A percentile compares a stretch with the other conserved stretches of the same genome.
Conservation (phyloP, 2,329 filamentous ascomycete species). For the Graphilbum fragrans region DNA sequence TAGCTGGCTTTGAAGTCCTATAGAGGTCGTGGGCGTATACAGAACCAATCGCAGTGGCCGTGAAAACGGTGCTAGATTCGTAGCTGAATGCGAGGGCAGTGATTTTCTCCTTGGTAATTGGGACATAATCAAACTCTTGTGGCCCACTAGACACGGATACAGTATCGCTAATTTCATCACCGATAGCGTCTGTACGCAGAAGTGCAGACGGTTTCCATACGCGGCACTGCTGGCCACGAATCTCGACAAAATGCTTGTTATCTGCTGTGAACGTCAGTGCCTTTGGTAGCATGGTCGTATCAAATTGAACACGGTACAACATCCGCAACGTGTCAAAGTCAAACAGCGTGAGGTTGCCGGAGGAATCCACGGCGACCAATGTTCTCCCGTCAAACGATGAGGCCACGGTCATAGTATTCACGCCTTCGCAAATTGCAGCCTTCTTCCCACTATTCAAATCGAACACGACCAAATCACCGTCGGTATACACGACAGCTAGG, state of each 20-base stretch:
- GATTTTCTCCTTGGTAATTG: slow-evolving; percentile 3
- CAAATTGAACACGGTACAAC: slow-evolving; percentile 6
- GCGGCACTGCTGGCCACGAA: slow-evolving; percentile 11
- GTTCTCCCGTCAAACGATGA: slow-evolving; percentile 10
- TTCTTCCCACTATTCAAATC: slow-evolving; percentile 7
- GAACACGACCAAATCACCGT: slow-evolving; percentile 17
- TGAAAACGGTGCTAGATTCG: slow-evolving; percentile 7
- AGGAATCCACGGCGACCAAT: neutral
- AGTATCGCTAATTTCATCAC: slow-evolving; percentile 9
- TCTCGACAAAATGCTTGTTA: slow-evolving; percentile 11
- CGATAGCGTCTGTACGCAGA: slow-evolving; percentile 6
- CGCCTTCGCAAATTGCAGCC: neutral
- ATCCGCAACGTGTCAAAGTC: slow-evolving; percentile 1
- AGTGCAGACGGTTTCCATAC: slow-evolving; percentile 15
- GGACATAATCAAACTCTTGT: slow-evolving; percentile 6
- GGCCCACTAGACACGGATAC: slow-evolving; percentile 3
- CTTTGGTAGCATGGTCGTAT: slow-evolving; percentile 1
- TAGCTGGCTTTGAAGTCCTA: slow-evolving; percentile 4
- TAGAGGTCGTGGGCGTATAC: slow-evolving; percentile 11
- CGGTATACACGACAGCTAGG: slow-evolving; percentile 15
- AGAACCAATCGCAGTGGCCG: slow-evolving; percentile 11
- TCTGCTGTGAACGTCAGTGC: slow-evolving; percentile 12
- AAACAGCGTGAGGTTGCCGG: neutral
- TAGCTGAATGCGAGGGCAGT: slow-evolving; percentile 8
- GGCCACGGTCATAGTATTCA: slow-evolving; percentile 12